Conservation (phyloP, 1,284 basidiomycete species). For the Boletus calvinii region DNA sequence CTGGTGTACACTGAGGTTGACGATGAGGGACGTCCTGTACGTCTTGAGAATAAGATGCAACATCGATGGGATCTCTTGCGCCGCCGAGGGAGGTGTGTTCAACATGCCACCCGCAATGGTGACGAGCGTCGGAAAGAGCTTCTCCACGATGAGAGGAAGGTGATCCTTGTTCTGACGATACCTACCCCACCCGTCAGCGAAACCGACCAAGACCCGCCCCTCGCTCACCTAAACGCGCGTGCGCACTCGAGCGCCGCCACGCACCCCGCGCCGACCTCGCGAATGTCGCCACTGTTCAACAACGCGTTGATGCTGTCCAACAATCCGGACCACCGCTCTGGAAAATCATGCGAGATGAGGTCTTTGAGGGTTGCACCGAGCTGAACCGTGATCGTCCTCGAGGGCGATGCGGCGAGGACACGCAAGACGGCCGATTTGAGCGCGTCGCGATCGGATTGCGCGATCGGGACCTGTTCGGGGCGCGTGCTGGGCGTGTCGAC, state of each 20-base stretch:
- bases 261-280: slow-evolving; percentile 76
- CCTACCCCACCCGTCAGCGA: slow-evolving; percentile 35
- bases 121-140: slow-evolving; percentile 73
- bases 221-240: slow-evolving; percentile 60
- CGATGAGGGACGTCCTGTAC: slow-evolving; percentile 76
- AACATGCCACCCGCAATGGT: slow-evolving; percentile 66
- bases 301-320: slow-evolving; percentile 62
- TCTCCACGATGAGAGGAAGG: slow-evolving; percentile 56
- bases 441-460: slow-evolving; percentile 63
- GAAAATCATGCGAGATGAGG: slow-evolving; percentile 72
- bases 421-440: slow-evolving; percentile 66
- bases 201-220: too few species aligned
- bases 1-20: slow-evolving; percentile 70
- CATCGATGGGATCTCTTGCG: slow-evolving; percentile 72
- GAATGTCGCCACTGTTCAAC: slow-evolving; percentile 60
- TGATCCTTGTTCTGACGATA: slow-evolving; percentile 64
- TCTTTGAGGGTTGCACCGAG: slow-evolving; percentile 70
- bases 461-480: slow-evolving; percentile 60
- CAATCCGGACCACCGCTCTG: slow-evolving; percentile 68
- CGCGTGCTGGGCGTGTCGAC: slow-evolving; percentile 47
- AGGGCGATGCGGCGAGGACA: slow-evolving; percentile 65
- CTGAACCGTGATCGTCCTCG: slow-evolving; percentile 70
- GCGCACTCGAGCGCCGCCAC: slow-evolving; percentile 73
- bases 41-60: slow-evolving; percentile 81
- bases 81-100: slow-evolving; percentile 53